Percentiles rank a stretch among this genome's conserved stretches.
Evolutionary conservation across 2,329 filamentous ascomycete species (phyloP).

Genomic region (Tolypocladium endophyticum): DNA sequence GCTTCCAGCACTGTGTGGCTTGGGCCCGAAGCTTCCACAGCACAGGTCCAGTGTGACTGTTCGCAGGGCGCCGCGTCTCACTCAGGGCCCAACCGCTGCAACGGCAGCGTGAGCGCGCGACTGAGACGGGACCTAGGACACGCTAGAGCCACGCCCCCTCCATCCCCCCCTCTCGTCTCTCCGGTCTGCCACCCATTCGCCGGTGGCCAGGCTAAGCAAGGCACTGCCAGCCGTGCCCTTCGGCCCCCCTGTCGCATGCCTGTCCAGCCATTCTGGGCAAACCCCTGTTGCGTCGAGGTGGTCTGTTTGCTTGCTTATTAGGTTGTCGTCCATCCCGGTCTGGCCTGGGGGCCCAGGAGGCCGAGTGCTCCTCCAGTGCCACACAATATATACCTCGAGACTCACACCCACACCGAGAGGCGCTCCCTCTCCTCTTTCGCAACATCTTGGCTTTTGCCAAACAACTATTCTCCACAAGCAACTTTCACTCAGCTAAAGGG

Average conservation of each 20-base stretch:
- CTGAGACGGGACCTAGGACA: not conserved
- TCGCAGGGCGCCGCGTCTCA: not conserved
- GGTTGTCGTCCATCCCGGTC: not conserved
- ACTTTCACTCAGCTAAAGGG: conserved; percentile 8
- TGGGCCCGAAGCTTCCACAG: conserved; percentile 7
- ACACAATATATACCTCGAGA: conserved; percentile 21
- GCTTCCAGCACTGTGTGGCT: conserved; percentile 11
- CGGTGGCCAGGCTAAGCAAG: not conserved
- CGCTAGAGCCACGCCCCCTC: conserved; percentile 1
- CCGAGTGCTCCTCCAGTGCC: not conserved
- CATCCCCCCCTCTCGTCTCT: not conserved
- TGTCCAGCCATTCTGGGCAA: conserved; percentile 4
- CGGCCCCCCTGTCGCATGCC: conserved; percentile 14
- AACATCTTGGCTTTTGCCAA: conserved; percentile 29
- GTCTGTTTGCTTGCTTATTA: not conserved
- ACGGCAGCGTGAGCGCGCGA: not conserved
- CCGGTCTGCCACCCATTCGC: not conserved
- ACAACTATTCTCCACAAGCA: conserved; percentile 10
- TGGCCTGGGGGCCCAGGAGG: not conserved
- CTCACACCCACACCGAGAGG: conserved; percentile 14
- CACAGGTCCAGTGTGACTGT: not conserved
- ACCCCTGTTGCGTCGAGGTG: conserved; percentile 1
- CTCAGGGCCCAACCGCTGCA: not conserved
- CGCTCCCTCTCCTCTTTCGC: conserved; percentile 14
- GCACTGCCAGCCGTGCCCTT: not conserved